Evolutionary conservation across 202 grass and related monocot genomes (phyloP).

Genomic region (Carex sylvatica): DNA sequence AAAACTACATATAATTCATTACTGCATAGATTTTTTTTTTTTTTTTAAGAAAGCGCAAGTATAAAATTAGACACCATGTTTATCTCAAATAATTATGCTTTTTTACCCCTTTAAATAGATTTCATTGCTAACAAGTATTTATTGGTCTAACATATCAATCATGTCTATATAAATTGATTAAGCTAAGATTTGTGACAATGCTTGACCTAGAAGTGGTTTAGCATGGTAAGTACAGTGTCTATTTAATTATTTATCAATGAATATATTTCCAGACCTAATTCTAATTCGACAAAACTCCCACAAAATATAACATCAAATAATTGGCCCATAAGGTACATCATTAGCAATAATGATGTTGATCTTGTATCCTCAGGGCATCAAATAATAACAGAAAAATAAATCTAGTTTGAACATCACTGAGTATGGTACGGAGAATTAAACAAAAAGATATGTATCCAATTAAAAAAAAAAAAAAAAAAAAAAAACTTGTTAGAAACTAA

Average conservation of each 20-base stretch:
- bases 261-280: constrained; percentile 23
- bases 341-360: constrained; percentile 12
- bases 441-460: not conserved
- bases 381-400: constrained; percentile 23
- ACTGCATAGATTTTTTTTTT: too few species aligned
- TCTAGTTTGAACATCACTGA: constrained; percentile 10
- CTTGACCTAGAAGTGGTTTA: constrained; percentile 6
- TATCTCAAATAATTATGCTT: not conserved
- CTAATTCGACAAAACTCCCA: not conserved
- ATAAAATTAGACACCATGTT: not conserved
- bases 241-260: constrained; percentile 27
- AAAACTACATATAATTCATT: too few species aligned
- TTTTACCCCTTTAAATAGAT: not conserved
- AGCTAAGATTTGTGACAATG: not conserved
- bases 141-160: not conserved
- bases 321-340: not conserved
- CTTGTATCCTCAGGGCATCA: constrained; percentile 8
- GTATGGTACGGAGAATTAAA: not conserved
- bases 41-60: not conserved
- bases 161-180: not conserved
- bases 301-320: constrained; percentile 11
- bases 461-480: not conserved
- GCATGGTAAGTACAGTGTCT: constrained; percentile 9
- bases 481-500: constrained; percentile 1
- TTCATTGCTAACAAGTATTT: not conserved